phyloP scores from a whole-genome alignment of 805 yeast genomes.

The Groenewaldozyma salmanticensis region DNA sequence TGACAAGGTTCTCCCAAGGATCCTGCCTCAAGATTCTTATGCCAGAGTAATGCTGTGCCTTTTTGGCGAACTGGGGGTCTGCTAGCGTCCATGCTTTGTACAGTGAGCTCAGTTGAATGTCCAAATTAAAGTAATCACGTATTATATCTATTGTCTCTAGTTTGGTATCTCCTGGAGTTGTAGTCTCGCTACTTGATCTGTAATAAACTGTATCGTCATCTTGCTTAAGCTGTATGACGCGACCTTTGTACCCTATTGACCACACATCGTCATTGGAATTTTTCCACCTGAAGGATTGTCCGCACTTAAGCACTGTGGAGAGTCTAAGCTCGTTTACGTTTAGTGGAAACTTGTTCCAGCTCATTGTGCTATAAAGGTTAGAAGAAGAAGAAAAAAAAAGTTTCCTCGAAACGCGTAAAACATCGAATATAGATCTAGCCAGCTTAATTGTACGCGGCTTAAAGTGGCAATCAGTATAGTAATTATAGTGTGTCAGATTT shows the following conservation, averaged over 20 bases:
- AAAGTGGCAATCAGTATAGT: too few species aligned
- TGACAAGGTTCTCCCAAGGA: constrained; percentile 91
- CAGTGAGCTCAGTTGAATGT: constrained; percentile 42
- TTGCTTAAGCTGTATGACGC: constrained; percentile 59
- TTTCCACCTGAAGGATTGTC: constrained; percentile 81
- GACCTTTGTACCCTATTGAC: constrained; percentile 39
- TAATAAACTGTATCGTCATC: constrained; percentile 43
- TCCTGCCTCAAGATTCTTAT: constrained; percentile 83
- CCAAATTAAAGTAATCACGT: constrained; percentile 60
- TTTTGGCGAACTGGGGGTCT: constrained; percentile 41
- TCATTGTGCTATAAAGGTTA: background rate
- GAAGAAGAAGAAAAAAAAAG: background rate
- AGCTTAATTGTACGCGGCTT: too few species aligned
- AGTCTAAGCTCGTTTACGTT: constrained; percentile 42
- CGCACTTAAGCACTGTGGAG: constrained; percentile 63
- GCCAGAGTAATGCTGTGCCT: constrained; percentile 41
- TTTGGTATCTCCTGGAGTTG: constrained; percentile 11
- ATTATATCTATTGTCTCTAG: constrained; percentile 30
- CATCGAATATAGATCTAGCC: too few species aligned
- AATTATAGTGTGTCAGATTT: too few species aligned
- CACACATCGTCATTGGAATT: constrained; percentile 48
- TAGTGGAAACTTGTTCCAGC: constrained; percentile 19
- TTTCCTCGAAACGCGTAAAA: too few species aligned
- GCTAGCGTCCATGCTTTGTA: constrained; percentile 51
- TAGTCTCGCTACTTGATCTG: constrained; percentile 25